Base-by-base conservation (phyloP, 345 rosid genomes). In the Eucalyptus shirleyi region DNA sequence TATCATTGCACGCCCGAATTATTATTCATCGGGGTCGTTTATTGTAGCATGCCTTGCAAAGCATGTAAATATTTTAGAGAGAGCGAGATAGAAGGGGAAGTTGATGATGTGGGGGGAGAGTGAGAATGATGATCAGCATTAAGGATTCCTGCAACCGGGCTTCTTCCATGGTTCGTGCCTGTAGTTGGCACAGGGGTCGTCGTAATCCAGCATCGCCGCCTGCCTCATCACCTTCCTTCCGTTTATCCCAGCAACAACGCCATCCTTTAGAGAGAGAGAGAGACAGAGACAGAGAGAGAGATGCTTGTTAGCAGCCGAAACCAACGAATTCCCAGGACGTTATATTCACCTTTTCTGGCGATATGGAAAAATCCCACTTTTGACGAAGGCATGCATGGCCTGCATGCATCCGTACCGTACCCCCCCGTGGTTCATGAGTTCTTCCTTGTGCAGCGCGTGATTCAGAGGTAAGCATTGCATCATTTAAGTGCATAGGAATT, bases 211-310 rank as follows among this genome's bases (percentile, higher is more conserved):
- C 86, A 92, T 90, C 32, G 91, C 91, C 67, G 93, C 93, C 60
- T 89, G 14, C 89, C n/a, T 44, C 95, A 97, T 87, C 62, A 95
- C 89, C 94, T 95, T 96, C 96, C 97, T 95, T 59, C 53, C 56
- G 6, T 50, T 90, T 87, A 67, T 60, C 55, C 56, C 87, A 87
- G 51, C 45, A 59, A 87, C 91, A 67, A 62, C 91, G 47, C 47
- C 85, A 40, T 77, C 85, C 85, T 72, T 72, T 21, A 40, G 16
- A 40, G 47, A 77, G 83, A 37, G 28, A 37, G 28, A 72, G 45
- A 69, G 12, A 67, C 28, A 56, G 26, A 37, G 44, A 72, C 14
- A 69, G 23, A 69, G 30, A 56, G 81, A 69, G 44, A 72, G 26
- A 72, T 12, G 30, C 47, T 40, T 40, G 47, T 37, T 77, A 40